Conservation (phyloP, 2,329 filamentous ascomycete genomes). For the Hymenoscyphus salicellus region DNA sequence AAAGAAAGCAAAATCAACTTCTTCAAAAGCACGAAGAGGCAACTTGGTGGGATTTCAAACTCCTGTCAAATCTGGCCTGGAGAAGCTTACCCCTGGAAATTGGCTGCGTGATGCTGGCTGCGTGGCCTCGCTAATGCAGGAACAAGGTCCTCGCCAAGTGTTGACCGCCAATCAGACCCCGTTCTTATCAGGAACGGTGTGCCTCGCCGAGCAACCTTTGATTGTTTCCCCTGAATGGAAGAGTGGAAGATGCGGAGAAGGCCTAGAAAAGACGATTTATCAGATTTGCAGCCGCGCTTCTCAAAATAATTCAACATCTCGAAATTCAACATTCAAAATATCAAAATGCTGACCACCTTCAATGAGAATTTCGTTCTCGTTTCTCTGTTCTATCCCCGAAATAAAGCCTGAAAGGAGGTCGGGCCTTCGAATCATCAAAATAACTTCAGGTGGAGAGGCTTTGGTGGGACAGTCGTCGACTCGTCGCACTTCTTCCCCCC, state of each 20-base stretch:
- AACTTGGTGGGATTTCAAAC: too few species aligned
- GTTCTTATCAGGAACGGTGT: not conserved
- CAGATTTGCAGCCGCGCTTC: not conserved
- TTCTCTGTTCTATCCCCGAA: not conserved
- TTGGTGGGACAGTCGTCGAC: not conserved
- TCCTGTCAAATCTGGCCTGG: not conserved
- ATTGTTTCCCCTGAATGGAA: not conserved
- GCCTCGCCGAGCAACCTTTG: not conserved
- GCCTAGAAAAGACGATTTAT: not conserved
- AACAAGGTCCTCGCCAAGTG: not conserved
- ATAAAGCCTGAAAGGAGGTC: not conserved
- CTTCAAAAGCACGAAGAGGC: not conserved
- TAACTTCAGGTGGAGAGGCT: not conserved
- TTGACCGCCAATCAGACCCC: not conserved
- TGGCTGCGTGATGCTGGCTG: not conserved
- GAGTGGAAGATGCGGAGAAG: not conserved
- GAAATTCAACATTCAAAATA: not conserved
- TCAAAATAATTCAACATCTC: not conserved
- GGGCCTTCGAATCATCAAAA: not conserved
- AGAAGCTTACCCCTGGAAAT: constrained; percentile 2
- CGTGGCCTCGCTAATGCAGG: constrained; percentile 2
- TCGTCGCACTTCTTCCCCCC: not conserved
- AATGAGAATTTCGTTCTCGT: not conserved
- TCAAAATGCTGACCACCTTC: not conserved
- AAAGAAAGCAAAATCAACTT: not conserved